Percentiles rank a stretch among this genome's conserved stretches.
phyloP scores from a whole-genome alignment of 1,284 basidiomycete species.

The Anthracocystis walkeri region DNA sequence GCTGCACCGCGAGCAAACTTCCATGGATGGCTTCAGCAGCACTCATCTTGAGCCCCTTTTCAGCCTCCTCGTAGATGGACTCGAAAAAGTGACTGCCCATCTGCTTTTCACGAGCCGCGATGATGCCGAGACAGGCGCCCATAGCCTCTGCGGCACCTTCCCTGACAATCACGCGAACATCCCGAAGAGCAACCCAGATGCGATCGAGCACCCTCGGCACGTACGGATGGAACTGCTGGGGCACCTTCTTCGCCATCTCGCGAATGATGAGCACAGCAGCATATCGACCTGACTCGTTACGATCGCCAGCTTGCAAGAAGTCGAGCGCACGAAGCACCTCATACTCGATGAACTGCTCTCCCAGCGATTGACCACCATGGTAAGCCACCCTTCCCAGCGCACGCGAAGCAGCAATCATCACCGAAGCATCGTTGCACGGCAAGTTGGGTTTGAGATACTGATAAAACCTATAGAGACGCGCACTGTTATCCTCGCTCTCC shows the following conservation, averaged over 20 bases:
- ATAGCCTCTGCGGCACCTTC: conserved; percentile 68
- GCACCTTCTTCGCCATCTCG: conserved; percentile 67
- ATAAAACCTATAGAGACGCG: conserved; percentile 86
- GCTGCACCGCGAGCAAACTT: conserved; percentile 89
- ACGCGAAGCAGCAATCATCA: conserved; percentile 89
- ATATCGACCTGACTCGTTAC: conserved; percentile 71
- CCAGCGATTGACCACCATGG: conserved; percentile 82
- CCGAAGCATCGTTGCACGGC: conserved; percentile 83
- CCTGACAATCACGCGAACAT: conserved; percentile 62
- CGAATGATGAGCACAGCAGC: conserved; percentile 69
- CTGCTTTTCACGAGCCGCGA: conserved; percentile 65
- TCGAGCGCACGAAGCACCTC: conserved; percentile 85
- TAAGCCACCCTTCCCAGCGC: conserved; percentile 84
- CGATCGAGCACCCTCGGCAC: conserved; percentile 65
- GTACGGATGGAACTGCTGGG: conserved; percentile 67
- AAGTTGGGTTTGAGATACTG: conserved; percentile 89
- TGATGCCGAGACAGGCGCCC: conserved; percentile 68
- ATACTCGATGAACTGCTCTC: conserved; percentile 86
- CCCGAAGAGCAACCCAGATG: conserved; percentile 68
- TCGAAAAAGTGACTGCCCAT: conserved; percentile 68
- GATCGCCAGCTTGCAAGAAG: conserved; percentile 73
- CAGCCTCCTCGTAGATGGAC: conserved; percentile 80
- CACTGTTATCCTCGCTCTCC: conserved; percentile 70
- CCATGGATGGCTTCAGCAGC: conserved; percentile 91
- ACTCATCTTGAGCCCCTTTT: conserved; percentile 83